Percentiles rank a stretch among this genome's conserved stretches.
phyloP scores from a whole-genome alignment of 164 flowering plant species.

The Nelumbo lutea region DNA sequence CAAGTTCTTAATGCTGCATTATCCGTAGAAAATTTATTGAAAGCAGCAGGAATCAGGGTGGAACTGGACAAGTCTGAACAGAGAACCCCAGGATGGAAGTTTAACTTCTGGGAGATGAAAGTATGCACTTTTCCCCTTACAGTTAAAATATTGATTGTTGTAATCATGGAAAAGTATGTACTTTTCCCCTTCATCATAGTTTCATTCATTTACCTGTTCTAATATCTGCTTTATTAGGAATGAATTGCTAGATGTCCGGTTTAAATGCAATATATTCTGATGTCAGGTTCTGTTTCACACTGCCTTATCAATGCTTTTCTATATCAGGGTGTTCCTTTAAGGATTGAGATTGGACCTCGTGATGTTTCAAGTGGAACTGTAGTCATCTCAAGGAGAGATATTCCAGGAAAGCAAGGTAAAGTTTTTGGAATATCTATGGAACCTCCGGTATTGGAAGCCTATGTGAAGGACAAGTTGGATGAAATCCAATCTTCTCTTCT shows the following conservation, averaged over 20 bases:
- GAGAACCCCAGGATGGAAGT: conserved; percentile 97
- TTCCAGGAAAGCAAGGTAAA: conserved; percentile 94
- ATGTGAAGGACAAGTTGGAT: conserved; percentile 64
- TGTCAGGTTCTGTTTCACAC: background rate
- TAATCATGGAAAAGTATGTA: background rate
- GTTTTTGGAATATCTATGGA: conserved; percentile 86
- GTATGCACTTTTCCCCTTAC: conserved; percentile 28
- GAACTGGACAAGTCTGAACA: conserved; percentile 87
- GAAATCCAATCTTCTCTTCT: conserved; percentile 82
- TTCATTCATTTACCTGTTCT: background rate
- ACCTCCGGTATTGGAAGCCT: conserved; percentile 48
- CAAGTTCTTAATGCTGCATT: conserved; percentile 72
- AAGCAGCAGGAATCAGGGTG: conserved; percentile 64
- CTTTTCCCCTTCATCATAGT: background rate
- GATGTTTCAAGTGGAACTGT: conserved; percentile 82
- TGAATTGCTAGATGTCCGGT: background rate
- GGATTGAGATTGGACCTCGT: conserved; percentile 97
- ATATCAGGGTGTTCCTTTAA: conserved; percentile 83
- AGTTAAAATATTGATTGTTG: background rate
- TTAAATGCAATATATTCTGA: background rate
- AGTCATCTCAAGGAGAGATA: conserved; percentile 86
- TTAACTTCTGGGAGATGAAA: conserved; percentile 99
- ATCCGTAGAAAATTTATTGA: conserved; percentile 49
- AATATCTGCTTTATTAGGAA: background rate
- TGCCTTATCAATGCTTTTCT: background rate